Conservation (phyloP, 768 basidiomycete species). For the Kwoniella shandongensis region DNA sequence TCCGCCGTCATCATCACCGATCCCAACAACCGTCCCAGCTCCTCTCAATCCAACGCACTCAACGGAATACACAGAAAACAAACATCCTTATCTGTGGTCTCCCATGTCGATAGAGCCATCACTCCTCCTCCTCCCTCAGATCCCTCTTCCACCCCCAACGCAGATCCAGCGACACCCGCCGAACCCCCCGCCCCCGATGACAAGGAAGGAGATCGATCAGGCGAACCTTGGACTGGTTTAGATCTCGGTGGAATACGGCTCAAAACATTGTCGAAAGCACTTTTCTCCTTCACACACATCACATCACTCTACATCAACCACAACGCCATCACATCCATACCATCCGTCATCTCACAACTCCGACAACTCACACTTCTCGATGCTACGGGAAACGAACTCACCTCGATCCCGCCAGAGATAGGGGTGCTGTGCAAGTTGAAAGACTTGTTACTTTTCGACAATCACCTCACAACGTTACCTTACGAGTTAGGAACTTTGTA, state of each 20-base stretch:
- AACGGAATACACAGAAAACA: constrained; percentile 45
- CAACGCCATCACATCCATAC: constrained; percentile 75
- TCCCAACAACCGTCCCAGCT: constrained; percentile 62
- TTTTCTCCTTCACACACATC: constrained; percentile 86
- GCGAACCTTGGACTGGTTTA: constrained; percentile 70
- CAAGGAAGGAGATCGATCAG: constrained; percentile 62
- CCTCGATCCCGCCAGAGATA: constrained; percentile 75
- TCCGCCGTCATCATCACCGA: constrained; percentile 89
- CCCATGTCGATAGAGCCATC: constrained; percentile 39
- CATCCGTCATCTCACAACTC: constrained; percentile 77
- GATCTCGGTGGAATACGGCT: constrained; percentile 96
- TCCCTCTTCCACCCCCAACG: constrained; percentile 59
- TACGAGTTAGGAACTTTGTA: constrained; percentile 84
- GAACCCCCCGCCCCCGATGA: constrained; percentile 58
- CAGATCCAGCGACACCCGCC: constrained; percentile 68
- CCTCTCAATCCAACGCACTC: constrained; percentile 47
- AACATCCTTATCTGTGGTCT: constrained; percentile 45
- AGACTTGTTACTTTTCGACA: constrained; percentile 94
- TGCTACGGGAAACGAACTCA: constrained; percentile 81
- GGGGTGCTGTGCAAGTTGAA: constrained; percentile 86
- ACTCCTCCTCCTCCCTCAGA: constrained; percentile 45
- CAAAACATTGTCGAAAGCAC: constrained; percentile 79
- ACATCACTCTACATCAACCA: constrained; percentile 95
- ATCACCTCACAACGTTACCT: constrained; percentile 81
- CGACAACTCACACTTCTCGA: constrained; percentile 86